Base-by-base conservation (phyloP, 164 flowering plant species). In the Amborella trichopoda region DNA sequence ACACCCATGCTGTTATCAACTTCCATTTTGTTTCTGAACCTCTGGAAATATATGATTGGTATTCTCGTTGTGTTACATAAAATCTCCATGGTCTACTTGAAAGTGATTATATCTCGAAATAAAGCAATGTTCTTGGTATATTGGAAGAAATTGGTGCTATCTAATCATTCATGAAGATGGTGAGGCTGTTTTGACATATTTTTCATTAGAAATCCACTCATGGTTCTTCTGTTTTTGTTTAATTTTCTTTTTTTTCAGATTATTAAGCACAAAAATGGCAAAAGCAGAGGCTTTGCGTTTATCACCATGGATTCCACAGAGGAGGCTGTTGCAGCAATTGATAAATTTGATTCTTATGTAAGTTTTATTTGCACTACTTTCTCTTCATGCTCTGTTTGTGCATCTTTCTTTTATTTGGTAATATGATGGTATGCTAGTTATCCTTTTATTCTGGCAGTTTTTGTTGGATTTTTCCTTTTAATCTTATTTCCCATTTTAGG, bases 231-330 rank as follows among this genome's bases (percentile, higher is more conserved):
- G 11, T 2, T 44, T 25, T 20, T 10, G 19, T 17, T 28, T 43
- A 6, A 40, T 13, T 21, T 17, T 18, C 12, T 30, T 32, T 6
- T 43, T 14, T 40, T 17, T 30, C 26, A 89, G 97, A 72, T 84
- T 48, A 74, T 89, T 46, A 85, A 82, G 77, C 69, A 68, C 19
- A 70, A 73, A 26, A 60, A 75, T 70, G 94, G 95, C 52, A 83
- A 28, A 56, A 70, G 57, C 65, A 71, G 75, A 53, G 88, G 94
- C 11, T 90, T 57, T 53, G 90, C 82, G 1, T 85, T 85, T 55
- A 73, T 90, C 20, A 83, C 88, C 5, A 77, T 90, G 95, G 56
- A 56, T 44, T 49, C 89, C 13, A 67, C 56, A 2, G 94, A 77
- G 26, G 85, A 70, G 51, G 88, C 95, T 51, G 70, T 63, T 51